A percentile compares a stretch with the other conserved stretches of the same genome.
Evolutionary conservation across 805 yeast species (phyloP).

Genomic region (Wickerhamiella sergipiensis): DNA sequence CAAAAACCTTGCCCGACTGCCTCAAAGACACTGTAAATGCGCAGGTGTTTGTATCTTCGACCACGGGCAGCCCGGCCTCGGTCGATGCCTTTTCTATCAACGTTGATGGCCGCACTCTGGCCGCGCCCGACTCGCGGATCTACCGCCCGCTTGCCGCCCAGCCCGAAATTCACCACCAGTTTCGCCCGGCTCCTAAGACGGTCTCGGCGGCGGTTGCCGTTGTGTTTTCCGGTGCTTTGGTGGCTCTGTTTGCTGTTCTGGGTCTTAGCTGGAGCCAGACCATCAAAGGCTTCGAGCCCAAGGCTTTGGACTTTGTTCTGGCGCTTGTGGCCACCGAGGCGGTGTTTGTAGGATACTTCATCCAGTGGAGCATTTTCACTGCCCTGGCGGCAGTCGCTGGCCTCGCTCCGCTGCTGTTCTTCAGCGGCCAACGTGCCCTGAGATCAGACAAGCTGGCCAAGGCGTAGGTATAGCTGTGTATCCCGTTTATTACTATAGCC

Average conservation of each 20-base stretch:
- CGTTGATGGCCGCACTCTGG: conserved; percentile 5
- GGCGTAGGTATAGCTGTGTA: no score
- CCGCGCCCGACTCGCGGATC: conserved; percentile 4
- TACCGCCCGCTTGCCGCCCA: conserved; percentile 26
- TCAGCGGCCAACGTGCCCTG: conserved; percentile 54
- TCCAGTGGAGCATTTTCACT: conserved; percentile 45
- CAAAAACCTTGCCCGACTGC: conserved; percentile 21
- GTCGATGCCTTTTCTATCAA: conserved; percentile 11
- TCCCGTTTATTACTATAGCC: no score
- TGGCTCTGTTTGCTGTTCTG: conserved; percentile 30
- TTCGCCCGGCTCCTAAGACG: conserved; percentile 40
- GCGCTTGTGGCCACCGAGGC: conserved; percentile 39
- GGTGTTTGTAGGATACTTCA: conserved; percentile 43
- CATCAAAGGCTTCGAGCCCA: conserved; percentile 20
- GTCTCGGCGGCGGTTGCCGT: conserved; percentile 39
- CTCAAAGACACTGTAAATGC: conserved; percentile 16
- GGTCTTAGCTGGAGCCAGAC: conserved; percentile 19
- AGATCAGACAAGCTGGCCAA: conserved; percentile 21
- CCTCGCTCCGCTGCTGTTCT: conserved; percentile 40
- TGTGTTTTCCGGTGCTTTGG: conserved; percentile 34
- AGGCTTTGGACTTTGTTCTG: conserved; percentile 32
- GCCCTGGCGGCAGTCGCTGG: conserved; percentile 37
- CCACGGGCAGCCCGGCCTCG: conserved; percentile 8
- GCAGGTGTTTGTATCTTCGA: conserved; percentile 19
- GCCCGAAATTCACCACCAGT: conserved; percentile 53